Percentiles rank a stretch among this genome's conserved stretches.
These are phyloP conservation scores for Phanerochaete sordida DNA, from an alignment of 768 basidiomycete genomes.

Conservation along the genomic window DNA sequence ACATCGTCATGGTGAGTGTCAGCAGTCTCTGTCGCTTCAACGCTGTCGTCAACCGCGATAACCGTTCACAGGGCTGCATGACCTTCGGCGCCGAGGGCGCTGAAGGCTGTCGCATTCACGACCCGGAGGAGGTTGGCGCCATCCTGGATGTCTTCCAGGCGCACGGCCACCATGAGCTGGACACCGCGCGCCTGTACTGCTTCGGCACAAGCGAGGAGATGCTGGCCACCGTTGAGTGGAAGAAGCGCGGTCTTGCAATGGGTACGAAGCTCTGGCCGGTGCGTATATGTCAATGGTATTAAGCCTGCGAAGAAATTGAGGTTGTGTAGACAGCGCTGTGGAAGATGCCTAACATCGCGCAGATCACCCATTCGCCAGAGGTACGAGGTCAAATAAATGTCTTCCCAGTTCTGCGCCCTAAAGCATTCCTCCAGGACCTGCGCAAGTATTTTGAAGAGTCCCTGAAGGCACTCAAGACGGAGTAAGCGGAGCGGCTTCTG, in stretches of 20 bases:
- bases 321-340: neutral
- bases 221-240: slow-evolving; percentile 48
- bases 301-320: neutral
- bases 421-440: slow-evolving; percentile 23
- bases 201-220: slow-evolving; percentile 32
- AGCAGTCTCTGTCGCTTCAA: neutral
- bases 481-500: slow-evolving; percentile 30
- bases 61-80: no score
- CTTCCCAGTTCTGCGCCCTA: neutral
- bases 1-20: no score
- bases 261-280: slow-evolving; percentile 52
- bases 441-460: slow-evolving; percentile 31
- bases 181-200: slow-evolving; percentile 24
- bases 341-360: neutral
- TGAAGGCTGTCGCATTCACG: slow-evolving; percentile 46
- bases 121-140: slow-evolving; percentile 43
- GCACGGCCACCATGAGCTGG: slow-evolving; percentile 50
- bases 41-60: no score
- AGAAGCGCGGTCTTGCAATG: slow-evolving; percentile 46
- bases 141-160: slow-evolving; percentile 51
- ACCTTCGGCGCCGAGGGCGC: slow-evolving; percentile 49
- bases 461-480: slow-evolving; percentile 42
- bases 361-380: neutral
- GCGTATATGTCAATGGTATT: neutral
- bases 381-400: neutral